phyloP scores from a whole-genome alignment of 805 yeast species.

The Sugiyamaella valdiviana region DNA sequence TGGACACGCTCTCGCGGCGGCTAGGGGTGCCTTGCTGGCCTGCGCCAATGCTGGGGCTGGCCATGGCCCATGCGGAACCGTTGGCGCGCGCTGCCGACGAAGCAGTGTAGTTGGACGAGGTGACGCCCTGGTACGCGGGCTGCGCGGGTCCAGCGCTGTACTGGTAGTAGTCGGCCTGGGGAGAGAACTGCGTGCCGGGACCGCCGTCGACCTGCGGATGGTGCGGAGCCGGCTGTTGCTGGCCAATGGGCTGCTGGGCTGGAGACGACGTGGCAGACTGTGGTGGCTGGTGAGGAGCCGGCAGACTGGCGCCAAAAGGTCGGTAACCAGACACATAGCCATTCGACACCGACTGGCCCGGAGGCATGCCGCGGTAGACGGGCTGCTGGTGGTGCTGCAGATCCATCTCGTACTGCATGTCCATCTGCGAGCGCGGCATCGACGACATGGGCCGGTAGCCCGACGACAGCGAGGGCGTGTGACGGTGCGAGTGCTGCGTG shows the following conservation, averaged over 20 bases:
- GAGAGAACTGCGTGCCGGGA: not conserved
- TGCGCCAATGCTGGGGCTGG: not conserved
- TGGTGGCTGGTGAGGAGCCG: slow-evolving; percentile 7
- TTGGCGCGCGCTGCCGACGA: not conserved
- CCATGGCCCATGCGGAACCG: not conserved
- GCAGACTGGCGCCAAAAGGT: slow-evolving; percentile 16
- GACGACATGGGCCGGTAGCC: not conserved
- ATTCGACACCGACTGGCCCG: slow-evolving; percentile 1
- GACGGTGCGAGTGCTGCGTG: not conserved
- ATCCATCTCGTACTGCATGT: slow-evolving; percentile 3
- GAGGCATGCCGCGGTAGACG: not conserved
- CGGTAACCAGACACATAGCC: slow-evolving; percentile 14
- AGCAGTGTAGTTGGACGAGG: not conserved
- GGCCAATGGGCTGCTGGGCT: slow-evolving; percentile 1
- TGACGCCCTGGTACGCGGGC: not conserved
- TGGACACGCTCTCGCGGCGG: slow-evolving; percentile 1
- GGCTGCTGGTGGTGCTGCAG: slow-evolving; percentile 2
- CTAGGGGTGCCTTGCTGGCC: not conserved
- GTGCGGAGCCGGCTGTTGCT: slow-evolving; percentile 1
- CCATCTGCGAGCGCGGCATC: not conserved
- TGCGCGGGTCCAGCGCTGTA: not conserved
- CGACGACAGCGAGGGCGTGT: not conserved
- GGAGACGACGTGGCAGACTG: slow-evolving; percentile 1
- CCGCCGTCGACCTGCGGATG: not conserved
- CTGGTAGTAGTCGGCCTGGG: not conserved